Evolutionary conservation across 768 basidiomycete genomes (phyloP).

Genomic region (Mrakia blollopis): DNA sequence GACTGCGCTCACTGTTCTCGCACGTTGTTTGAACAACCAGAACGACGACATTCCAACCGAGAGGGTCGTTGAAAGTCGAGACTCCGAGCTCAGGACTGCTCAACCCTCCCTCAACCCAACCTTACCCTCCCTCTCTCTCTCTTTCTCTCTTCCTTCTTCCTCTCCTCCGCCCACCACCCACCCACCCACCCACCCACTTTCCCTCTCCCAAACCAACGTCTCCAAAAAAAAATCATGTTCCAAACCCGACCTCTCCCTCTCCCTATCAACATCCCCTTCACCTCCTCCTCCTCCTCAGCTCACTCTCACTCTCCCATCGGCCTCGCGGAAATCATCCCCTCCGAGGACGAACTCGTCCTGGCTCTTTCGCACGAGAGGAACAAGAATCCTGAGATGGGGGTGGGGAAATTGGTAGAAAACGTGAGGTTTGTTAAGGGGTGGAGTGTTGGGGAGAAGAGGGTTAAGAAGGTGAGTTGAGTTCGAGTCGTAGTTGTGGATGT

Average conservation of each 20-base stretch:
- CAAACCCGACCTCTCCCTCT: background rate
- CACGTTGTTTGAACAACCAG: no score
- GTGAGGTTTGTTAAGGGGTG: background rate
- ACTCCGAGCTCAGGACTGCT: no score
- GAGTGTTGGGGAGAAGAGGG: constrained; percentile 17
- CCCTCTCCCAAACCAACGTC: background rate
- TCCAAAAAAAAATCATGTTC: background rate
- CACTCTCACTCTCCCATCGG: background rate
- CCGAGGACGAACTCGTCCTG: constrained; percentile 1
- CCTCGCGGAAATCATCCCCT: background rate
- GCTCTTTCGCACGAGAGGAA: background rate
- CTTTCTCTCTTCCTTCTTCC: background rate
- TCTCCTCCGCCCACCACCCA: background rate
- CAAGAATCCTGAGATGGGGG: background rate
- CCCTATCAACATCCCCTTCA: background rate
- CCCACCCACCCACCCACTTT: background rate
- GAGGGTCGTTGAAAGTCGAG: no score
- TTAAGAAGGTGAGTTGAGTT: background rate
- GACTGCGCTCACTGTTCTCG: no score
- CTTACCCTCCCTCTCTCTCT: background rate
- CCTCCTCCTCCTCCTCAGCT: background rate
- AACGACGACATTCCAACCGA: no score
- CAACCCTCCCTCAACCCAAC: background rate
- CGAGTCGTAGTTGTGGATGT: background rate
- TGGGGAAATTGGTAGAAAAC: constrained; percentile 10